Evolutionary conservation across 2,329 filamentous ascomycete genomes (phyloP), one percentile per base, ranked within the genome.

Genomic region (Colletotrichum endophyticum): DNA sequence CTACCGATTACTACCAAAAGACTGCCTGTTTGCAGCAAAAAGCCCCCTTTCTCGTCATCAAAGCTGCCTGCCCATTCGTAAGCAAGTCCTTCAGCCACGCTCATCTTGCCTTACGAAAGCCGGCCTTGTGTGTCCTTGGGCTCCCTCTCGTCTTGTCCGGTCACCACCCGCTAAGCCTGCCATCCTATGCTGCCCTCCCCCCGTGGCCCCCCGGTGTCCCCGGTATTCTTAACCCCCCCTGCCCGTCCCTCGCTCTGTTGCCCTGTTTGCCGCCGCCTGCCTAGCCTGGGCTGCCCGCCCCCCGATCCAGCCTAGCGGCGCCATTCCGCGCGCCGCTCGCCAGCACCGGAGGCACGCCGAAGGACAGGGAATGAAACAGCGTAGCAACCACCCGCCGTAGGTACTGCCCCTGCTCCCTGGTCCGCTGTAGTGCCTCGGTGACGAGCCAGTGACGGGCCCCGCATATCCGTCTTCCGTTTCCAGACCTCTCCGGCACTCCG

Each of bases 291-390:
- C 27, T 30, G 25, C 30, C 59, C 28, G 28, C 32, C 57, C 64
- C 71, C 70, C 44, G 57, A 73, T 73, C 49, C 56, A 56, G 73
- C 64, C 53, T 73, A 76, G 70, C 64, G 57, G 70, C 70, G 15
- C 30, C 44, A 22, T 53, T 22, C n/a, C 44, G 44, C 44, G 16
- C 44, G 11, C 44, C 44, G 44, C n/a, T 53, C n/a, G 12, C 44
- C 44, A 53, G 44, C 44, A 53, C 62, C 62, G 32, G 32, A 22
- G 30, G 62, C 34, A 16, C n/a, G 30, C 62, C 62, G 12, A 39
- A 64, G 61, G n/a, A 36, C n/a, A 39, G 13, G 61, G 13, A 34
- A 22, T 32, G 30, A 36, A 19, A 36, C 28, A 64, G 32, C 28
- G 12, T 19, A 64, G 61, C 28, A 64, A 64, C 27, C 19, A 30